Conservation (phyloP, 208 protist species). For the Leishmania aethiopica region DNA sequence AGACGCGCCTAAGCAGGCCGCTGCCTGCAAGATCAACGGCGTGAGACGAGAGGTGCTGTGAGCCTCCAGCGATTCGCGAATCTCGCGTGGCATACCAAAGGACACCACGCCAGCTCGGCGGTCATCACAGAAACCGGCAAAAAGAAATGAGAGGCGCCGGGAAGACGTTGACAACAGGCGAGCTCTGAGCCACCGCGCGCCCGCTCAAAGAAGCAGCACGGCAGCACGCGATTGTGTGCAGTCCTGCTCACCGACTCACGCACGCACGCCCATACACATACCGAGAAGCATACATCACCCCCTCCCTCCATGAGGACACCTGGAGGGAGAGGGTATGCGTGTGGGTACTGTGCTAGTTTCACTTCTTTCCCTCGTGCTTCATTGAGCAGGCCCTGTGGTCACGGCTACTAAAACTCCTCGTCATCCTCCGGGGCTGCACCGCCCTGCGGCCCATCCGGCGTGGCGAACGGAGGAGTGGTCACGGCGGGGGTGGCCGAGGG, state of each 20-base stretch:
- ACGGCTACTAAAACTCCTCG: constrained; percentile 29
- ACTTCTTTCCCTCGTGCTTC: not conserved
- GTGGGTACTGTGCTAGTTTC: not conserved
- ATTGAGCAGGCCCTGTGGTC: not conserved
- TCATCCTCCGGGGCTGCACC: constrained; percentile 49
- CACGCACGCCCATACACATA: not conserved
- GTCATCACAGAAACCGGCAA: not conserved
- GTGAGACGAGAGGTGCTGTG: not conserved
- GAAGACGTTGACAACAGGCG: too few species aligned
- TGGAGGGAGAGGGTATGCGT: not conserved
- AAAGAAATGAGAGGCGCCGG: not conserved
- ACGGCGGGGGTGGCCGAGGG: constrained; percentile 58
- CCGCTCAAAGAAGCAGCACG: not conserved
- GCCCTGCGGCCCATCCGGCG: constrained; percentile 23
- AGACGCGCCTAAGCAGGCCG: too few species aligned
- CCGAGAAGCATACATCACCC: not conserved
- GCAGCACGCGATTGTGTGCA: not conserved
- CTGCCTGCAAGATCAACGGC: not conserved
- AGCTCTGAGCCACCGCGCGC: not conserved
- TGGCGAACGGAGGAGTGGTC: constrained; percentile 60
- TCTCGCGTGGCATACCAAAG: not conserved
- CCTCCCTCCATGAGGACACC: not conserved
- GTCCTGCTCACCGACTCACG: not conserved
- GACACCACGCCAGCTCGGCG: too few species aligned
- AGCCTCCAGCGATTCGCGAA: not conserved